These are phyloP conservation scores for Cladosporium colombiae DNA, from an alignment of 2,329 filamentous ascomycete genomes.

Conservation along the genomic window DNA sequence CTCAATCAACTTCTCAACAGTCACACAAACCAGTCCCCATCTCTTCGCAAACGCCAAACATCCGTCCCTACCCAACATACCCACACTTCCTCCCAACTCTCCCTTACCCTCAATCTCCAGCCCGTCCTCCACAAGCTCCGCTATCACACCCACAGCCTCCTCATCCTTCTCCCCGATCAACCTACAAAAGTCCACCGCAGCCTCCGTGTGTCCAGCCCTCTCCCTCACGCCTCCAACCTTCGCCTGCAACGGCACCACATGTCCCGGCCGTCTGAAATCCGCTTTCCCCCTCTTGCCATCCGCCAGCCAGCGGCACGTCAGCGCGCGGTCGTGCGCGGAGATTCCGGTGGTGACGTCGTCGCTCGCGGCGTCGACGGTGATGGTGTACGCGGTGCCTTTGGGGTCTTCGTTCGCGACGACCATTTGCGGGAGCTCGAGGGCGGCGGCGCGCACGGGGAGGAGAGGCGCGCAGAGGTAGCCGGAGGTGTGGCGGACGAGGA, in stretches of 20 bases:
- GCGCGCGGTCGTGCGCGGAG: conserved; percentile 79
- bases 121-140: conserved; percentile 88
- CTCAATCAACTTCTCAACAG: conserved; percentile 83
- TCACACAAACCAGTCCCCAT: conserved; percentile 91
- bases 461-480: conserved; percentile 92
- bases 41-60: conserved; percentile 84
- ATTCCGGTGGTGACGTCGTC: conserved; percentile 83
- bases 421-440: conserved; percentile 86
- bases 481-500: conserved; percentile 86
- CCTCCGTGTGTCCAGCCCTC: conserved; percentile 87
- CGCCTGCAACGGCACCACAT: conserved; percentile 83
- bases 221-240: conserved; percentile 77
- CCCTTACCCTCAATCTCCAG: conserved; percentile 68
- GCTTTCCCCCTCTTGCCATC: conserved; percentile 58
- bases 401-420: conserved; percentile 74
- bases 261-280: conserved; percentile 79
- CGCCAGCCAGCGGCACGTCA: conserved; percentile 78
- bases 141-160: conserved; percentile 75
- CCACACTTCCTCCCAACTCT: conserved; percentile 62
- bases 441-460: conserved; percentile 64
- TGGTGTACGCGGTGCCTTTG: conserved; percentile 88
- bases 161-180: conserved; percentile 77
- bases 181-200: conserved; percentile 84
- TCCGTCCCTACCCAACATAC: conserved; percentile 88
- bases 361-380: conserved; percentile 75